Evolutionary conservation across 2,329 filamentous ascomycete species (phyloP).

Genomic region (Fusarium anthophilum): DNA sequence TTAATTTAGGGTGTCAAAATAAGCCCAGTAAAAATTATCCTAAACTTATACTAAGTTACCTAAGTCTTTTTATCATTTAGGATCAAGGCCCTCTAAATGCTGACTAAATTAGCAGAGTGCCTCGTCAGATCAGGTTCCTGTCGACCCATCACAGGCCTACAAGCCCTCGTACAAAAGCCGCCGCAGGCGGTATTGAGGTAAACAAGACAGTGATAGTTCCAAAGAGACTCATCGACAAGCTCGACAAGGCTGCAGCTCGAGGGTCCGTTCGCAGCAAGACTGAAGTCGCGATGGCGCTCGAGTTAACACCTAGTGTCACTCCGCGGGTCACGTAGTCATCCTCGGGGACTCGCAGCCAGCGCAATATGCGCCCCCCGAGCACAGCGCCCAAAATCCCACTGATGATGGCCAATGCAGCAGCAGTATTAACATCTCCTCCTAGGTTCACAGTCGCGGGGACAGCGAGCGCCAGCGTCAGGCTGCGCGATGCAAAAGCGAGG

Average conservation of each 20-base stretch:
- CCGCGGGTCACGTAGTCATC: conserved; percentile 72
- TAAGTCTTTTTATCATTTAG: not conserved
- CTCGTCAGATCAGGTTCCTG: not conserved
- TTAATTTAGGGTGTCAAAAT: not conserved
- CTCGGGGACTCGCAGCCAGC: conserved; percentile 62
- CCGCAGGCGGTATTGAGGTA: conserved; percentile 65
- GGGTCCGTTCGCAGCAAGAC: conserved; percentile 65
- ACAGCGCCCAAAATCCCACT: conserved; percentile 68
- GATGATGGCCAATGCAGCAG: conserved; percentile 66
- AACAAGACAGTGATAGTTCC: conserved; percentile 67
- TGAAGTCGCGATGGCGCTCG: conserved; percentile 67
- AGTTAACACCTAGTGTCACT: conserved; percentile 69
- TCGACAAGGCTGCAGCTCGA: conserved; percentile 66
- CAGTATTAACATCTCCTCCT: conserved; percentile 64
- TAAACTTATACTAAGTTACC: not conserved
- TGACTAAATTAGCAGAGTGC: not conserved
- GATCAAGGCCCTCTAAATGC: not conserved
- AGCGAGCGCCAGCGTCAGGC: conserved; percentile 68
- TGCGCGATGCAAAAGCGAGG: conserved; percentile 65
- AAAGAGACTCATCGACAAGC: conserved; percentile 69
- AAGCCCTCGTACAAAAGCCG: conserved; percentile 56
- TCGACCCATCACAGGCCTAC: conserved; percentile 52
- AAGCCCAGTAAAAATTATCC: not conserved
- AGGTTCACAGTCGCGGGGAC: conserved; percentile 65
- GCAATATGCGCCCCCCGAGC: conserved; percentile 60